Evolutionary conservation across 306 rosid species (phyloP).

Genomic region (Prinsepia uniflora): DNA sequence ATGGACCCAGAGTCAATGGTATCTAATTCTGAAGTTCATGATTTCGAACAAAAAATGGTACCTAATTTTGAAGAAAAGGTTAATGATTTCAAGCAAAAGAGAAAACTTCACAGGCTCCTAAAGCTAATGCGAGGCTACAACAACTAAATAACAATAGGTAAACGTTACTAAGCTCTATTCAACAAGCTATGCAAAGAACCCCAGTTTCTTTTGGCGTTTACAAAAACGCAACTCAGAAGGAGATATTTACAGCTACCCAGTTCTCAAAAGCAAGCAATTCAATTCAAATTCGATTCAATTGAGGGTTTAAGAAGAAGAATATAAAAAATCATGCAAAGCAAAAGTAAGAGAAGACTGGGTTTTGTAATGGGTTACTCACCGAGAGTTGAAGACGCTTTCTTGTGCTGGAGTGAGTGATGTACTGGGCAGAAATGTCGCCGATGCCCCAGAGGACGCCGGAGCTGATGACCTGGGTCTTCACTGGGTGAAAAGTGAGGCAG

Average conservation of each 20-base stretch:
- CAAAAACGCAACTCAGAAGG: background rate
- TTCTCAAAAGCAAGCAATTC: background rate
- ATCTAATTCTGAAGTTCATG: background rate
- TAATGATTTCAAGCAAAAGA: background rate
- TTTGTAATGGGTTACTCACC: constrained; percentile 26
- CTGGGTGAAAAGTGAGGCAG: constrained; percentile 61
- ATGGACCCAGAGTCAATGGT: background rate
- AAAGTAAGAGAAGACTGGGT: background rate
- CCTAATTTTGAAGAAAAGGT: background rate
- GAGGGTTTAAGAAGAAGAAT: background rate
- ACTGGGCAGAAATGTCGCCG: constrained; percentile 76
- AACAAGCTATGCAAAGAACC: background rate
- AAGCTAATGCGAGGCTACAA: background rate
- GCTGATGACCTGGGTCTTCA: constrained; percentile 69
- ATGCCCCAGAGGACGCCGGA: constrained; percentile 70
- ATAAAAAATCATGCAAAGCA: background rate
- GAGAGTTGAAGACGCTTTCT: constrained; percentile 40
- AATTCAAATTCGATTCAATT: background rate
- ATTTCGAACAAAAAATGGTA: background rate
- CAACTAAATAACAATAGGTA: background rate
- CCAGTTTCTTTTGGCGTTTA: background rate
- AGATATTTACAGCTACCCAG: constrained; percentile 2
- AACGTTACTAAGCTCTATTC: background rate
- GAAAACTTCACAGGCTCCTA: background rate
- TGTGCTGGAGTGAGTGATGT: constrained; percentile 54